Base-by-base conservation (phyloP, 768 basidiomycete genomes). In the Mycena olivaceomarginata region DNA sequence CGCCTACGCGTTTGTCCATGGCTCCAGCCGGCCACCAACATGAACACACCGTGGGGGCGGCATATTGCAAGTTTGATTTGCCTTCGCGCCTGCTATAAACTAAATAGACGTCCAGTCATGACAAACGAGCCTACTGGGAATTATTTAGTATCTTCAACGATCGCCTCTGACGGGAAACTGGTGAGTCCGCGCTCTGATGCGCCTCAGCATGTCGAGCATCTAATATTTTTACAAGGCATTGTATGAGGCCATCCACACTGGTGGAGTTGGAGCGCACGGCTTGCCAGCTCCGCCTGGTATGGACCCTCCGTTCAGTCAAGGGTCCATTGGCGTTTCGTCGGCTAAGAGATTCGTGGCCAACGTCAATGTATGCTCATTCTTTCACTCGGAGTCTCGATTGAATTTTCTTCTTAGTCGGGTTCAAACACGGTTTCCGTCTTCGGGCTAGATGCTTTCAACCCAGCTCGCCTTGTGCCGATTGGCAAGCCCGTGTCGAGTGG, bases 341-440 rank as follows among this genome's bases (percentile, higher is more conserved):
- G 9, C 71, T 10, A 39, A 31, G 16, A 56, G 43, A 46, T 68
- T 73, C 45, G 71, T 79, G 4, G 74, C 78, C 48, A 73, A 40
- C 41, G 78, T 79, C 13, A 77, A 77, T 18, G 76, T 72, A 64
- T 39, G 75, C 45, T 2, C n/a, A 16, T n/a, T 68, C 37, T 43
- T 7, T 43, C 5, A 5, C 20, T 59, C 4, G 6, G 4, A 7
- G 16, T 37, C 18, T 43, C 16, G 7, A 40, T 45, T 45, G 7
- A 60, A 46, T 39, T 45, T 39, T 15, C 31, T 71, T 20, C 7
- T 18, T 70, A 86, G 87, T 76, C 87, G 12, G 88, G 88, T 37
- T 88, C 87, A 1, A 86, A 86, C 81, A 87, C 86, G 11, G 77
- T 86, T 25, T 79, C 85, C 7, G 79, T 87, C 39, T 87, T 87